Percentiles rank a stretch among this genome's conserved stretches.
Conservation (phyloP, 2,329 filamentous ascomycete species). For the Aspergillus udagawae region DNA sequence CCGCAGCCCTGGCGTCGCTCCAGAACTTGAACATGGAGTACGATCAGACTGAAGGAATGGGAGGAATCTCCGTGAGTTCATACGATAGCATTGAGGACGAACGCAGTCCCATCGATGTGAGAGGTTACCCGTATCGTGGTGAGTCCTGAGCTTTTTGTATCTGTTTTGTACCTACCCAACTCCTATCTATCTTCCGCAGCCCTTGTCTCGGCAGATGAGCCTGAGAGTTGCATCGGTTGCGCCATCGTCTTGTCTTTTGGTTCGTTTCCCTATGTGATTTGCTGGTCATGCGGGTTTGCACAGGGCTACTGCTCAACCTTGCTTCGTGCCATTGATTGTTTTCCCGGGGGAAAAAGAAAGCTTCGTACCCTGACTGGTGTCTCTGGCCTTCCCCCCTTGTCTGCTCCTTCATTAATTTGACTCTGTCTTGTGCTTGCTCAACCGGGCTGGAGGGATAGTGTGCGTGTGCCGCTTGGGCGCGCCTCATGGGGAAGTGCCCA, state of each 20-base stretch:
- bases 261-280: constrained; percentile 20
- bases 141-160: constrained; percentile 23
- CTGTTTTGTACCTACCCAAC: not conserved
- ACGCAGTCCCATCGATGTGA: constrained; percentile 34
- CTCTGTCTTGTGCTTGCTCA: not conserved
- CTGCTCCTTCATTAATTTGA: not conserved
- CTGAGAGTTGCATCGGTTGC: constrained; percentile 30
- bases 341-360: not conserved
- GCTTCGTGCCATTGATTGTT: not conserved
- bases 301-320: constrained; percentile 8
- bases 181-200: not conserved
- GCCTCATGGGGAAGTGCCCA: not conserved
- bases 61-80: constrained; percentile 39
- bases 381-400: not conserved
- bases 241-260: constrained; percentile 27
- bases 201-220: constrained; percentile 12
- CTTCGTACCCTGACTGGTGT: not conserved
- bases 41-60: constrained; percentile 39
- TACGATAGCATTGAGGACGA: constrained; percentile 41
- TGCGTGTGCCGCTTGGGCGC: not conserved
- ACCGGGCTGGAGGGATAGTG: not conserved
- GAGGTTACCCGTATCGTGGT: constrained; percentile 39
- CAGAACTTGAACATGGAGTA: constrained; percentile 36
- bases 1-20: constrained; percentile 27
- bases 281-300: constrained; percentile 9